Base-by-base conservation (phyloP, 1,139 yeast genomes). In the Spencermartinsiella ligniputridi region DNA sequence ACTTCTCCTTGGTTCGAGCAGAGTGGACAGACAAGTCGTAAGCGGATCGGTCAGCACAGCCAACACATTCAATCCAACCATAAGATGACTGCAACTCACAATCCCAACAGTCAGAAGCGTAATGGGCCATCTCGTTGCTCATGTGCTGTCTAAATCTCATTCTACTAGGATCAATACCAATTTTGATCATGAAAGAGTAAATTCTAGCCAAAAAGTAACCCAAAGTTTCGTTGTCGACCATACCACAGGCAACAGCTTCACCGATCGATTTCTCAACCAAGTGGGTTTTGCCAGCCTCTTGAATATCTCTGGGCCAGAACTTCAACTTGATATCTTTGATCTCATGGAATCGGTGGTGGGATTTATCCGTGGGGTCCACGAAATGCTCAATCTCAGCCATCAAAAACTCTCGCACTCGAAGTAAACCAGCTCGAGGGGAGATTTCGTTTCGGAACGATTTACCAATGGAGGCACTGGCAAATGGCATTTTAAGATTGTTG, bases 11-110 rank as follows among this genome's bases (percentile, higher is more conserved):
- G 49, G 98, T 94, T 69, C 88, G 84, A 47, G 95, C 94, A 41
- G 97, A 71, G 65, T 94, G 99, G 47, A 94, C 98, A 43, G 92
- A 78, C 68, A 94, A 79, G 71, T 94, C 99, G 66, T 89, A 94
- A 37, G 99, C 99, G 41, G 96, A 87, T 74, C 99, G 83, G 70
- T 94, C 99, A 52, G 99, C 99, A 74, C 98, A 92, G 57, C 99
- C 99, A 63, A 92, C 97, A 81, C 98, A 92, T 72, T 94, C 99
- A 60, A 94, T 85, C 99, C 99, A 94, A 57, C 99, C 97, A 63
- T 87, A 94, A 32, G 96, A 86, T 35, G 96, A 84, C 60, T 86
- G 83, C 60, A 94, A 76, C 74, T 94, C 99, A 53, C 96, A 97
- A 72, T 94, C 99, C 99, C 99, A 94, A 75, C 99, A 94, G 71